Evolutionary conservation across 306 rosid genomes (phyloP).

Genomic region (Chamaecrista fasciculata): DNA sequence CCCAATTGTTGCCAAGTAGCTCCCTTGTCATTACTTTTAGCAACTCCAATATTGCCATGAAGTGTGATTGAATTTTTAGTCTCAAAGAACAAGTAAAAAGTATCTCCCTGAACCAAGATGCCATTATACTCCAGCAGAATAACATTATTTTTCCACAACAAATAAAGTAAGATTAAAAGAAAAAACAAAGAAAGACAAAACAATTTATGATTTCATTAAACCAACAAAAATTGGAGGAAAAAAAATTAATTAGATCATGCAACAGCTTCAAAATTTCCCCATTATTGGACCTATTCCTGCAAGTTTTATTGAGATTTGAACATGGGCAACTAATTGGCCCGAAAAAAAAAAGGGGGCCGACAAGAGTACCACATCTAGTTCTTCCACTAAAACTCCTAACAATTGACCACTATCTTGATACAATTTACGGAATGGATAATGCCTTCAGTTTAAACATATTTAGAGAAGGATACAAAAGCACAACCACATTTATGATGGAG

Average conservation of each 20-base stretch:
- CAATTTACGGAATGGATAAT: neutral
- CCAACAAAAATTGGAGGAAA: neutral
- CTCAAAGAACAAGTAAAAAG: slow-evolving; percentile 75
- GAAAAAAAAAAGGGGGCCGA: neutral
- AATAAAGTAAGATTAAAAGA: too few relatives aligned
- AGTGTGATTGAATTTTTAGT: slow-evolving; percentile 76
- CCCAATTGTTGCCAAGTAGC: slow-evolving; percentile 92
- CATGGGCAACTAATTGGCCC: neutral
- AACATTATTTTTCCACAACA: slow-evolving; percentile 4
- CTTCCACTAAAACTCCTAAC: slow-evolving; percentile 6
- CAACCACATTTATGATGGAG: too few relatives aligned
- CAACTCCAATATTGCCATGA: slow-evolving; percentile 94
- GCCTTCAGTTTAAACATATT: neutral
- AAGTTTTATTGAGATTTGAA: neutral
- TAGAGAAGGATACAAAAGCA: too few relatives aligned
- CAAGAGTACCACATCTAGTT: neutral
- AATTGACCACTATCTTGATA: slow-evolving; percentile 1
- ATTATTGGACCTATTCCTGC: neutral
- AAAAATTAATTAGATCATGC: slow-evolving; percentile 1
- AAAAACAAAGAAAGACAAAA: neutral
- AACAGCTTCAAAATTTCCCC: slow-evolving; percentile 3
- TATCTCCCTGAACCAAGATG: slow-evolving; percentile 56
- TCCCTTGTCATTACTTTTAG: slow-evolving; percentile 83
- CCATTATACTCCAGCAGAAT: slow-evolving; percentile 23
- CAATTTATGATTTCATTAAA: neutral